Evolutionary conservation across 768 basidiomycete species (phyloP).

Genomic region (Suillus decipiens): DNA sequence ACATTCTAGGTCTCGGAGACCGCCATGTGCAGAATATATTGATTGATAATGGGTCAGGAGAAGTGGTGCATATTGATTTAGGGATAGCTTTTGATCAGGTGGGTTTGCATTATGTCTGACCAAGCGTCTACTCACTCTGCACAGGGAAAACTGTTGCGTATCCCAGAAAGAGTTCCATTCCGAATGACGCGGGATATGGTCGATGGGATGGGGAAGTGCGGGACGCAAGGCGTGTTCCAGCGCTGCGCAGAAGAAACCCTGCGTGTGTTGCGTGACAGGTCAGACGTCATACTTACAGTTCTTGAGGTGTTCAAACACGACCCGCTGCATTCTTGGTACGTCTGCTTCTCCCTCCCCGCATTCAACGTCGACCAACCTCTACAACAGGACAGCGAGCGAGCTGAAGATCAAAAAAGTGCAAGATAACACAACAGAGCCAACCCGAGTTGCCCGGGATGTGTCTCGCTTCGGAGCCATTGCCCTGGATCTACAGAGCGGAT

Average conservation of each 20-base stretch:
- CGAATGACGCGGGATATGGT: conserved; percentile 92
- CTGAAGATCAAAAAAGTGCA: conserved; percentile 70
- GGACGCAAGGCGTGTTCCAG: conserved; percentile 92
- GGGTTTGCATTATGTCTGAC: conserved; percentile 8
- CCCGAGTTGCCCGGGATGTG: conserved; percentile 22
- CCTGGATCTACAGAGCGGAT: conserved; percentile 64
- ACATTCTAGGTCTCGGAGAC: conserved; percentile 90
- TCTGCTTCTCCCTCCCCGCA: conserved; percentile 6
- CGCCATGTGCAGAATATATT: conserved; percentile 92
- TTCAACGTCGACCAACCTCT: background rate
- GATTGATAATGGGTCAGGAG: conserved; percentile 78
- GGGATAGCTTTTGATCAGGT: conserved; percentile 98
- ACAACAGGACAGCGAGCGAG: conserved; percentile 72
- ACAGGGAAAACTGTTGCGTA: conserved; percentile 75
- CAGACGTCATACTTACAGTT: conserved; percentile 89
- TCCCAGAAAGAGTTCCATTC: conserved; percentile 93
- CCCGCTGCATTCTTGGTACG: conserved; percentile 89
- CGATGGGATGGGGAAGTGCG: conserved; percentile 90
- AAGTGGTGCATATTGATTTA: conserved; percentile 93
- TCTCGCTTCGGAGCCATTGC: conserved; percentile 46
- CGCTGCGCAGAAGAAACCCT: conserved; percentile 94
- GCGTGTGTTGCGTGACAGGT: conserved; percentile 82
- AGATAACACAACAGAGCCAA: conserved; percentile 35
- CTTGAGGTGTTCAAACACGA: conserved; percentile 97
- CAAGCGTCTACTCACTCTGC: background rate